These are phyloP conservation scores for Alternaria sp. DNA, from an alignment of 2,329 filamentous ascomycete species.

Conservation along the genomic window DNA sequence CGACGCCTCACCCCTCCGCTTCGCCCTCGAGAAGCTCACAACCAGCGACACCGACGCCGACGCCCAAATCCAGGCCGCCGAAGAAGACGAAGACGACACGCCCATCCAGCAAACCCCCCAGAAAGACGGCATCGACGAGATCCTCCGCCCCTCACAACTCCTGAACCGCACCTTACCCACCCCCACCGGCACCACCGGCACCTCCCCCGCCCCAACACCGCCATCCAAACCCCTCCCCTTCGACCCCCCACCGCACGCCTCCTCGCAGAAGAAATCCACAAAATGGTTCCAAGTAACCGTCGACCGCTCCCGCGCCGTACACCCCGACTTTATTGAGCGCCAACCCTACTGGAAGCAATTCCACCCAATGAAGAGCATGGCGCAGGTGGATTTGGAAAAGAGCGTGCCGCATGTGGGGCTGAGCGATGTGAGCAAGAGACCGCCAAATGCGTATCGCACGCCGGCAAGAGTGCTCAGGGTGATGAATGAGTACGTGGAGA, in stretches of 20 bases:
- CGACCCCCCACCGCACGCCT: constrained; percentile 9
- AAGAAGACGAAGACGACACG: constrained; percentile 18
- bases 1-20: constrained; percentile 54
- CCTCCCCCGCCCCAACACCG: not conserved
- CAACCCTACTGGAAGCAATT: constrained; percentile 45
- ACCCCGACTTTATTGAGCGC: constrained; percentile 51
- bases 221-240: constrained; percentile 32
- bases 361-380: constrained; percentile 38
- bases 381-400: constrained; percentile 48
- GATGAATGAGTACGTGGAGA: constrained; percentile 30
- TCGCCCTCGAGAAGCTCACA: constrained; percentile 49
- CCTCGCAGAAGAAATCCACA: constrained; percentile 16
- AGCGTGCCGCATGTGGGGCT: constrained; percentile 51
- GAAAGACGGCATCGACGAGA: constrained; percentile 36
- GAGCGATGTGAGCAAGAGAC: constrained; percentile 49
- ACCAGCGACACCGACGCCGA: constrained; percentile 1
- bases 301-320: constrained; percentile 47
- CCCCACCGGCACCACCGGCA: not conserved
- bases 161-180: constrained; percentile 17
- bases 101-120: constrained; percentile 3
- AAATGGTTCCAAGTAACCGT: constrained; percentile 52
- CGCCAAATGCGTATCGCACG: constrained; percentile 42
- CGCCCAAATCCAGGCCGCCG: not conserved
- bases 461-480: constrained; percentile 37
- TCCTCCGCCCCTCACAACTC: constrained; percentile 38